A percentile compares a stretch with the other conserved stretches of the same genome.
Evolutionary conservation across 1,284 basidiomycete genomes (phyloP).

Genomic region (Ceratobasidium sp.): DNA sequence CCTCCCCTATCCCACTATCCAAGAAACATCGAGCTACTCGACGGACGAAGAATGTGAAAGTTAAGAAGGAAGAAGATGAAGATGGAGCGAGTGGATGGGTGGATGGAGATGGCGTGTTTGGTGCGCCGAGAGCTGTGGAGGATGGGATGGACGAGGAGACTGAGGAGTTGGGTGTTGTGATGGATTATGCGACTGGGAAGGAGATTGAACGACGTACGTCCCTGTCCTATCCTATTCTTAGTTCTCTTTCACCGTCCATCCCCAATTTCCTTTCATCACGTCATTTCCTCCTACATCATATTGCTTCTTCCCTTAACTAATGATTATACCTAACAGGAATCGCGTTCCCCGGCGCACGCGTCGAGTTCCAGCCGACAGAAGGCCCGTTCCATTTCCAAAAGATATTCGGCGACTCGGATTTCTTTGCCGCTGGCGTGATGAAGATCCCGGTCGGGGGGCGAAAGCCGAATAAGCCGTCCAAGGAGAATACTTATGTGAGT

Average conservation of each 20-base stretch:
- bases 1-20: constrained; percentile 69
- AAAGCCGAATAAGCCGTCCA: constrained; percentile 90
- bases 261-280: too few relatives aligned
- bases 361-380: constrained; percentile 66
- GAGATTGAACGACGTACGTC: constrained; percentile 79
- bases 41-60: constrained; percentile 59
- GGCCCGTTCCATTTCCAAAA: constrained; percentile 89
- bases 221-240: background rate
- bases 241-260: too few relatives aligned
- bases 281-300: too few relatives aligned
- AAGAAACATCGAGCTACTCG: constrained; percentile 58
- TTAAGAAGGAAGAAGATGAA: constrained; percentile 57
- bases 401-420: constrained; percentile 91
- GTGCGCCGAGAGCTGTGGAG: constrained; percentile 63
- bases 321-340: constrained; percentile 62
- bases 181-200: constrained; percentile 73
- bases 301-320: background rate
- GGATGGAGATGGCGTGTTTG: constrained; percentile 51
- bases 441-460: constrained; percentile 79
- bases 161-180: constrained; percentile 73
- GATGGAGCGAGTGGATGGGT: constrained; percentile 50
- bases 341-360: constrained; percentile 47
- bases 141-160: constrained; percentile 92
- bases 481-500: constrained; percentile 95
- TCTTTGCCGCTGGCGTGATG: constrained; percentile 90